These are phyloP conservation scores for Nemania abortiva DNA, from an alignment of 2,329 filamentous ascomycete species.

Conservation along the genomic window DNA sequence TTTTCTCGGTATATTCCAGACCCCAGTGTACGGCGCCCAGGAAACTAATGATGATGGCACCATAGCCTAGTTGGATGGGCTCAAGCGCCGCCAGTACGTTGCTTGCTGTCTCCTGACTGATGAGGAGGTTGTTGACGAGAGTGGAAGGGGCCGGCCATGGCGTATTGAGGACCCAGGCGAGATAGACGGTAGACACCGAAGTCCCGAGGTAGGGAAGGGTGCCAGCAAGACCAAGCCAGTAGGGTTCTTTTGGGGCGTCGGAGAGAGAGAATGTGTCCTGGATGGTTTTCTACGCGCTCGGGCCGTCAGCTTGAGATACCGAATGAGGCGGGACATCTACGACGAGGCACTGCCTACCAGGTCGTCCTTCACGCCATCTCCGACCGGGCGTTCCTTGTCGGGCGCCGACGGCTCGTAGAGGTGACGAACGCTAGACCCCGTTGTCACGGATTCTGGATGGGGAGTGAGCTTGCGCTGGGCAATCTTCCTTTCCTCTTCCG, in stretches of 20 bases:
- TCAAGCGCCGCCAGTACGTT: conserved; percentile 80
- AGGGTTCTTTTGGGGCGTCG: conserved; percentile 74
- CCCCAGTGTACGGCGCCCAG: conserved; percentile 95
- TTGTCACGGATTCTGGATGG: conserved; percentile 71
- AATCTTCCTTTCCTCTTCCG: conserved; percentile 67
- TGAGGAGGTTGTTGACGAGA: conserved; percentile 72
- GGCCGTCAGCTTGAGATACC: conserved; percentile 13
- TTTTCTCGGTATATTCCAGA: conserved; percentile 82
- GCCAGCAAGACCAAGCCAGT: conserved; percentile 78
- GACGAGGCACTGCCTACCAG: conserved; percentile 63
- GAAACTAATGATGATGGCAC: conserved; percentile 93
- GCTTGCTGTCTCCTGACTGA: conserved; percentile 78
- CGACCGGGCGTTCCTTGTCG: conserved; percentile 47
- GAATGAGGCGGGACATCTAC: background rate
- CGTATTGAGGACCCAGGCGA: conserved; percentile 85
- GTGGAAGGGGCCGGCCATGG: conserved; percentile 68
- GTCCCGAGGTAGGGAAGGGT: conserved; percentile 88
- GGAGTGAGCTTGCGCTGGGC: conserved; percentile 67
- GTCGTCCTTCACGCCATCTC: conserved; percentile 58
- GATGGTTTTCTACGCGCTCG: conserved; percentile 65
- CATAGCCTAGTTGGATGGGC: conserved; percentile 90
- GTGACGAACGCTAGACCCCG: conserved; percentile 66
- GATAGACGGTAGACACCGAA: conserved; percentile 83
- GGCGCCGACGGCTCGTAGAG: conserved; percentile 57
- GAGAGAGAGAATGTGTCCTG: conserved; percentile 76